Conservation (phyloP, 2,329 filamentous ascomycete species). For the Colletotrichum acutatum region DNA sequence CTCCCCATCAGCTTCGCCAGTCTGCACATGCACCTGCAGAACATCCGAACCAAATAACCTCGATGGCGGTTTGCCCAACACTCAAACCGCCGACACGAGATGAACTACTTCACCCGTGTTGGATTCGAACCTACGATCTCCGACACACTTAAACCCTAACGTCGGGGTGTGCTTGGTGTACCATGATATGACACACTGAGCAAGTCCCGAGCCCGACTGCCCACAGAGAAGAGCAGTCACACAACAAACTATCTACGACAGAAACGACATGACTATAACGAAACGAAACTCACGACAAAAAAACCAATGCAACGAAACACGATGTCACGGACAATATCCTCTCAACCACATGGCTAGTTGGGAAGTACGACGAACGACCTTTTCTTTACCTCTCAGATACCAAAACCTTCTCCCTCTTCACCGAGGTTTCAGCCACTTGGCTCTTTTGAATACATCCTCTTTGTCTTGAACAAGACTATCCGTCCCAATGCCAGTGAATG, state of each 20-base stretch:
- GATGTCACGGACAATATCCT: conserved; percentile 18
- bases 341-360: neutral
- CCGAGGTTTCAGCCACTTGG: conserved; percentile 27
- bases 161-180: conserved; percentile 28
- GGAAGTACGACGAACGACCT: conserved; percentile 33
- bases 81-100: conserved; percentile 33
- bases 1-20: conserved; percentile 32
- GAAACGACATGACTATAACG: conserved; percentile 16
- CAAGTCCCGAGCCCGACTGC: conserved; percentile 13
- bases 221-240: neutral
- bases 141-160: conserved; percentile 16
- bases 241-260: neutral
- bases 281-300: conserved; percentile 8
- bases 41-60: conserved; percentile 33
- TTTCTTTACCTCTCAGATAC: conserved; percentile 27
- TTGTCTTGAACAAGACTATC: conserved; percentile 5
- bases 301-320: conserved; percentile 9
- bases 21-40: conserved; percentile 31
- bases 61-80: conserved; percentile 24
- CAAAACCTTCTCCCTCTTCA: conserved; percentile 24
- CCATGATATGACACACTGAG: conserved; percentile 3
- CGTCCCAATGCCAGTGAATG: neutral
- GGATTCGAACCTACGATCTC: conserved; percentile 9
- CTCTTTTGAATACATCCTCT: conserved; percentile 32
- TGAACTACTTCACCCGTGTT: conserved; percentile 21